Conservation (phyloP, 805 yeast species). For the Candida endomychidarum region DNA sequence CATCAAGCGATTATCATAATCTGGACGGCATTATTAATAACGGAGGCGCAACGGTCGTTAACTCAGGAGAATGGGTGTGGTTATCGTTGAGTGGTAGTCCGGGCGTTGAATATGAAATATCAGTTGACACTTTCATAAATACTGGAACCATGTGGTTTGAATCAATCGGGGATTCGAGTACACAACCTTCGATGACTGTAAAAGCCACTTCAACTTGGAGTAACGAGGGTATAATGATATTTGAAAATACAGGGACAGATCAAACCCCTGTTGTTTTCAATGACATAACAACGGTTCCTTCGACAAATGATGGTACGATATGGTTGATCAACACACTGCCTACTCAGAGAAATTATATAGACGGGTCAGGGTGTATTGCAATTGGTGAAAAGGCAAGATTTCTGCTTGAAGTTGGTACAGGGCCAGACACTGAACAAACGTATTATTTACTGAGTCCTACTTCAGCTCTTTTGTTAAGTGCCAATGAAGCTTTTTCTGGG, state of each 20-base stretch:
- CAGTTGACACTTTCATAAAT: constrained; percentile 21
- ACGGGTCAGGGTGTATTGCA: constrained; percentile 21
- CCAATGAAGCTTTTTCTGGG: too few relatives aligned
- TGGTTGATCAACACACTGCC: constrained; percentile 21
- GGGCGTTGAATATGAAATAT: too few relatives aligned
- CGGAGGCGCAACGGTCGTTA: neutral
- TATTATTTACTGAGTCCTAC: too few relatives aligned
- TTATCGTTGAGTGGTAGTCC: constrained; percentile 22
- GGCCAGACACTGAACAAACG: too few relatives aligned
- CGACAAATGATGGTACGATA: constrained; percentile 20
- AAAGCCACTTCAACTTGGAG: too few relatives aligned
- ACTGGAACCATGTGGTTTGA: constrained; percentile 22
- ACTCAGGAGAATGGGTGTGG: constrained; percentile 9
- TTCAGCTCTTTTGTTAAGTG: too few relatives aligned
- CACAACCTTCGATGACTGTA: too few relatives aligned
- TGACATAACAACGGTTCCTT: too few relatives aligned
- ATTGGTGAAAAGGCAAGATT: constrained; percentile 5
- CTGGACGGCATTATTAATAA: neutral
- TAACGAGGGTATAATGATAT: too few relatives aligned
- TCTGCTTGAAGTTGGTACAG: too few relatives aligned
- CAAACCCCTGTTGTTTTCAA: neutral
- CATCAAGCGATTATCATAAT: neutral
- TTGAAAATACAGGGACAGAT: constrained; percentile 12
- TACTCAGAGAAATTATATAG: constrained; percentile 15
- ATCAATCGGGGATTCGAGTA: too few relatives aligned